Evolutionary conservation across 495 filamentous ascomycete species (phyloP), one percentile per base, ranked within the genome.

Genomic region (Letharia columbiana): DNA sequence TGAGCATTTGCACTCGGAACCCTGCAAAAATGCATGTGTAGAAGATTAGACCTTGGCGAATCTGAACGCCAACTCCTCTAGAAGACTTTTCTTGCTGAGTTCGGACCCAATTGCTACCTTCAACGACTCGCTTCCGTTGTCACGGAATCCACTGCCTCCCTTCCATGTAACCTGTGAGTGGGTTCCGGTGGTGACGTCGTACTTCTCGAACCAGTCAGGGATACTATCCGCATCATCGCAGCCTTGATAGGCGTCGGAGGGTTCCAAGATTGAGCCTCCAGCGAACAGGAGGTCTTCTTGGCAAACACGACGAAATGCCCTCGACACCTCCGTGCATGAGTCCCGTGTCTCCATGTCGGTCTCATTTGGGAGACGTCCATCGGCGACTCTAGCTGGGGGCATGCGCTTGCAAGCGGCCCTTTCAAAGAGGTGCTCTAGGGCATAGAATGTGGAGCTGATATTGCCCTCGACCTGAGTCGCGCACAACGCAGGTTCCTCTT

Each of bases 371-470:
- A 56, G 13, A 18, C 11, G 31, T 4, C 52, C 52, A 18, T 56
- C 52, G 5, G 52, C 20, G 40, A 6, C 39, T 47, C 40, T 56
- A 56, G 52, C 28, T 2, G 18, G 5, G 9, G 52, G 31, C 31
- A 56, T 56, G 31, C 12, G 12, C 28, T 56, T 56, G 52, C 28
- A 35, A 56, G 52, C 31, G 52, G 52, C 52, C 15, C 31, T 31
- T 56, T 56, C 52, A 28, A 56, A 56, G 52, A 56, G 52, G 31
- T 33, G 52, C 52, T 35, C 52, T 15, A 56, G 52, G 1, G 52
- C 52, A 35, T 35, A 56, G 31, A 56, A 56, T 18, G 52, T 56
- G 52, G 52, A 56, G 12, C 6, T 33, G 5, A 20, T 3, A 10
- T 56, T 9, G 28, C 52, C 52, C 31, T 56, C 31, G 52, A 56